These are phyloP conservation scores for Puccinia triticina DNA, from an alignment of 1,284 basidiomycete genomes.

Conservation along the genomic window DNA sequence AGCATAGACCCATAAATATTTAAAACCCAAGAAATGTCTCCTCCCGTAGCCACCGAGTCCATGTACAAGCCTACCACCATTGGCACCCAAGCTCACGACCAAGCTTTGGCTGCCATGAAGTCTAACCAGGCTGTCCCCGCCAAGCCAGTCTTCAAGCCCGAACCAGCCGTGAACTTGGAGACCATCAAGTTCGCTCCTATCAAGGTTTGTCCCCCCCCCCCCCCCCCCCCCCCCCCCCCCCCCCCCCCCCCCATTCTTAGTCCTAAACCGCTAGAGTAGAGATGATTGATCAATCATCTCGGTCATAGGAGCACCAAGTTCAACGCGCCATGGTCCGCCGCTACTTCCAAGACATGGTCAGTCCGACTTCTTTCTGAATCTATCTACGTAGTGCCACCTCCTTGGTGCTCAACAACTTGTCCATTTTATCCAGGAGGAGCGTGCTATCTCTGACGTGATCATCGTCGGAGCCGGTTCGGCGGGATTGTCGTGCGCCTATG, in stretches of 20 bases:
- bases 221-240: neutral
- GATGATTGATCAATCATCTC: neutral
- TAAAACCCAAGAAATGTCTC: neutral
- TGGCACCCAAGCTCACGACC: neutral
- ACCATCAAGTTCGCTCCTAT: conserved; percentile 50
- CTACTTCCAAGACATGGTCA: conserved; percentile 61
- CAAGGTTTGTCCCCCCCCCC: conserved; percentile 9
- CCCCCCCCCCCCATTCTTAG: neutral
- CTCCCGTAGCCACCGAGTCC: conserved; percentile 26
- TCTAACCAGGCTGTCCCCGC: neutral
- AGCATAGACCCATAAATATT: neutral
- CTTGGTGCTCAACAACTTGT: neutral
- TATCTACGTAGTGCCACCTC: conserved; percentile 66
- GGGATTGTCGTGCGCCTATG: conserved; percentile 77
- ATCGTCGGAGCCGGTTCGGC: conserved; percentile 79
- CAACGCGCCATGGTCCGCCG: conserved; percentile 77
- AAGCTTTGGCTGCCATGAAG: conserved; percentile 1
- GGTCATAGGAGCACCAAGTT: conserved; percentile 68
- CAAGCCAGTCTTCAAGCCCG: conserved; percentile 36
- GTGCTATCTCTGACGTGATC: conserved; percentile 75
- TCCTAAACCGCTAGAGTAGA: neutral
- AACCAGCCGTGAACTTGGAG: conserved; percentile 32
- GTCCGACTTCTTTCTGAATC: conserved; percentile 1
- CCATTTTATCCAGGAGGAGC: conserved; percentile 66
- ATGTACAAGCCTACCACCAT: conserved; percentile 48